phyloP scores from a whole-genome alignment of 345 rosid genomes.

The Punica granatum region DNA sequence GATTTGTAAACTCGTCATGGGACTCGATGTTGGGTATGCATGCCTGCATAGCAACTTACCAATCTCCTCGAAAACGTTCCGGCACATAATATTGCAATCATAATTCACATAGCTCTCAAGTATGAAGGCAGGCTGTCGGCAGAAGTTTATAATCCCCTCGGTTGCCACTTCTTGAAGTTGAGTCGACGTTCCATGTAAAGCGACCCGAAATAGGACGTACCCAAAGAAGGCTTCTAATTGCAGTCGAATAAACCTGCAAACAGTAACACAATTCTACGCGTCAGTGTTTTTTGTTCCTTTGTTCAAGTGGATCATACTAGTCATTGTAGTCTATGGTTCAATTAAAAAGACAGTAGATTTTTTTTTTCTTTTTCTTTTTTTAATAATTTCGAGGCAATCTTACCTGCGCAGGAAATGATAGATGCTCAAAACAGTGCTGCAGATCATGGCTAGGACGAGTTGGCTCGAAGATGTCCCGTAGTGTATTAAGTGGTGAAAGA shows the following conservation, averaged over 20 bases:
- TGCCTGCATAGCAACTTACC: conserved; percentile 82
- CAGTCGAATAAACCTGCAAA: conserved; percentile 64
- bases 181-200: conserved; percentile 27
- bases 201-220: conserved; percentile 49
- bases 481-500: conserved; percentile 82
- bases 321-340: too few species aligned
- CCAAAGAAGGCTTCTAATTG: conserved; percentile 89
- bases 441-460: conserved; percentile 77
- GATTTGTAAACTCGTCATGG: conserved; percentile 50
- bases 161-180: conserved; percentile 84
- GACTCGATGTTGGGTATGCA: conserved; percentile 65
- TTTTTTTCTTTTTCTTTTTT: too few species aligned
- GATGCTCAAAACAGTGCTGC: conserved; percentile 72
- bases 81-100: conserved; percentile 68
- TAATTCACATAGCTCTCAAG: conserved; percentile 77
- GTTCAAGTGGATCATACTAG: not conserved
- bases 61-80: conserved; percentile 55
- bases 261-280: not conserved
- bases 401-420: conserved; percentile 86
- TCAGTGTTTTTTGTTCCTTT: not conserved
- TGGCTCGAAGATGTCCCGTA: conserved; percentile 70
- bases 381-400: too few species aligned
- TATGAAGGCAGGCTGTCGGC: conserved; percentile 72
- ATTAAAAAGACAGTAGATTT: too few species aligned
- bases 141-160: conserved; percentile 77